Conservation (phyloP, 78 protist species). For the Dictyostelium purpureum region DNA sequence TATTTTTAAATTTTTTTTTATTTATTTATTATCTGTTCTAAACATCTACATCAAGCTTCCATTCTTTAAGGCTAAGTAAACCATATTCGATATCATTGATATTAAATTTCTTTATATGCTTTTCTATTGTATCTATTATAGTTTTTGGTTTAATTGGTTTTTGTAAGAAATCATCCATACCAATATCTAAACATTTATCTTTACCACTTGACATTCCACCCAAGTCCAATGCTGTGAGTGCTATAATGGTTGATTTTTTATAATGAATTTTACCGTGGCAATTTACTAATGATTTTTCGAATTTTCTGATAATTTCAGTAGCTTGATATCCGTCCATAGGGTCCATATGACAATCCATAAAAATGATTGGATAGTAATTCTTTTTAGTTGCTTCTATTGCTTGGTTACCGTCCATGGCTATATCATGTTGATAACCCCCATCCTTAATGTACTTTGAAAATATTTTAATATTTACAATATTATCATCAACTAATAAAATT, state of each 20-base stretch:
- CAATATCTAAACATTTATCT: slow-evolving; percentile 28
- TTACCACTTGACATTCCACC: neutral
- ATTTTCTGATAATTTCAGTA: slow-evolving; percentile 13
- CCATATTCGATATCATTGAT: no score
- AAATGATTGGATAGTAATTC: slow-evolving; percentile 38
- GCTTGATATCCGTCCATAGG: slow-evolving; percentile 41
- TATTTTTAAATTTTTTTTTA: no score
- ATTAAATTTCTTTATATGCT: no score
- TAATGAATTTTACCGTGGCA: neutral
- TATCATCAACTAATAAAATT: slow-evolving; percentile 43
- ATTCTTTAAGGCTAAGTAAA: no score
- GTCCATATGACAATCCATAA: slow-evolving; percentile 73
- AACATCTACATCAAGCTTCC: no score
- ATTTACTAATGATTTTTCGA: neutral
- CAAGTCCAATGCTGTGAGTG: slow-evolving; percentile 27
- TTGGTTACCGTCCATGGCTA: slow-evolving; percentile 42
- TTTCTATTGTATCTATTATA: slow-evolving; percentile 55
- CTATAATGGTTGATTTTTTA: slow-evolving; percentile 28
- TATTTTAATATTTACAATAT: slow-evolving; percentile 6
- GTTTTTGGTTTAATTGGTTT: slow-evolving; percentile 27
- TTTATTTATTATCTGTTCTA: no score
- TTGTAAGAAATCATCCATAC: slow-evolving; percentile 54
- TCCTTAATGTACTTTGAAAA: slow-evolving; percentile 27
- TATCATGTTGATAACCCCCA: slow-evolving; percentile 18
- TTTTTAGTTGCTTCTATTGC: slow-evolving; percentile 14